phyloP scores from a whole-genome alignment of 768 basidiomycete genomes.

The Pulveroboletus sp. region DNA sequence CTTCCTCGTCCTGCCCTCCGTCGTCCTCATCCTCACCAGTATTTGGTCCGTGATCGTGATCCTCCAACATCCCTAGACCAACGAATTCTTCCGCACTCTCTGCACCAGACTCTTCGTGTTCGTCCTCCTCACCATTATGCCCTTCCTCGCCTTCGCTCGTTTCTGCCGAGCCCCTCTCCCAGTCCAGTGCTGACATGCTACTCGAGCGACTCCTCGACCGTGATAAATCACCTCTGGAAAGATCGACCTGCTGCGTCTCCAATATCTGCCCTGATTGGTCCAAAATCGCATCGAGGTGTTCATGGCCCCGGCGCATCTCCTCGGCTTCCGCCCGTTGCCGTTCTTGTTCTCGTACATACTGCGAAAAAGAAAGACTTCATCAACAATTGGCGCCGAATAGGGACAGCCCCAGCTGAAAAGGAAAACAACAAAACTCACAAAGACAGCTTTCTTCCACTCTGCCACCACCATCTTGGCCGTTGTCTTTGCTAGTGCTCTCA shows the following conservation, averaged over 20 bases:
- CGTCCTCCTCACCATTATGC: slow-evolving; percentile 16
- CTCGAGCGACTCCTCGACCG: slow-evolving; percentile 54
- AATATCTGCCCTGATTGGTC: slow-evolving; percentile 85
- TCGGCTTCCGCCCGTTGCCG: slow-evolving; percentile 64
- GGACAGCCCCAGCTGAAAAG: not conserved
- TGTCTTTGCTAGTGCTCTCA: slow-evolving; percentile 64
- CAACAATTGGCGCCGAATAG: not conserved
- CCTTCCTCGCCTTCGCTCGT: slow-evolving; percentile 21
- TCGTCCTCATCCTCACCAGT: slow-evolving; percentile 1
- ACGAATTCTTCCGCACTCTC: slow-evolving; percentile 38
- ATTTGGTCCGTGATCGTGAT: slow-evolving; percentile 3
- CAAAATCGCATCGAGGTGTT: slow-evolving; percentile 86
- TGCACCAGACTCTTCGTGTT: slow-evolving; percentile 21
- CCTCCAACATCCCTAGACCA: slow-evolving; percentile 21
- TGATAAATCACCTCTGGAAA: slow-evolving; percentile 46
- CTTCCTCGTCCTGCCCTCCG: slow-evolving; percentile 32
- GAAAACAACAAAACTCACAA: slow-evolving; percentile 43
- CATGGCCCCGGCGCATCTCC: slow-evolving; percentile 71
- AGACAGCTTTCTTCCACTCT: slow-evolving; percentile 88
- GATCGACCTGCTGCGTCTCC: slow-evolving; percentile 74
- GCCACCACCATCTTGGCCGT: slow-evolving; percentile 63
- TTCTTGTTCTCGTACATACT: slow-evolving; percentile 75
- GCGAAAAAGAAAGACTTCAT: not conserved
- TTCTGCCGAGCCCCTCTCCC: slow-evolving; percentile 16
- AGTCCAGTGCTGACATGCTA: slow-evolving; percentile 36